Evolutionary conservation across 441 rosid species (phyloP).

Genomic region (Arabidopsis hybrid): DNA sequence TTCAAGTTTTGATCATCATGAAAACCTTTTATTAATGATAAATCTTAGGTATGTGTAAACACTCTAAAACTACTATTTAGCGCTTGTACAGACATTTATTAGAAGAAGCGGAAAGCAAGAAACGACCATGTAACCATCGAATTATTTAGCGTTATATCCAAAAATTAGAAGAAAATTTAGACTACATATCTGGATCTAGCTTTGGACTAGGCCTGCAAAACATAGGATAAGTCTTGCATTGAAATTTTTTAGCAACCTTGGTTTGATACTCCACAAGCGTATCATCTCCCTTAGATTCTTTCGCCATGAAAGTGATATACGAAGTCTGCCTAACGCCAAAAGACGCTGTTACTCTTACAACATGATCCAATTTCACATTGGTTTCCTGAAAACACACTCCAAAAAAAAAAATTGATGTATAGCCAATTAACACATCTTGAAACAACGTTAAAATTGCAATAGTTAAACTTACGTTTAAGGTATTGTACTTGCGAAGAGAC

Average conservation of each 20-base stretch:
- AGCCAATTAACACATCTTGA: background rate
- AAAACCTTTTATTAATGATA: too few relatives aligned
- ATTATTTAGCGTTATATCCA: too few relatives aligned
- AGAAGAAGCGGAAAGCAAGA: too few relatives aligned
- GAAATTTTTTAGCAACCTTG: background rate
- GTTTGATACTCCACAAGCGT: constrained; percentile 1
- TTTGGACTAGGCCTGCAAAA: background rate
- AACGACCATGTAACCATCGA: too few relatives aligned
- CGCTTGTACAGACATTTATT: too few relatives aligned
- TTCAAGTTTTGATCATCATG: too few relatives aligned
- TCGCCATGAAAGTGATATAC: background rate
- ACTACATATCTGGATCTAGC: background rate
- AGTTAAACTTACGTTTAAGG: background rate
- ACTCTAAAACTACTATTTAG: too few relatives aligned
- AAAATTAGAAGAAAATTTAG: background rate
- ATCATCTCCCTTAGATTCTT: background rate
- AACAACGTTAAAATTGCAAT: background rate
- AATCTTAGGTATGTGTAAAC: too few relatives aligned
- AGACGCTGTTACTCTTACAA: background rate
- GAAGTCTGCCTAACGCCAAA: background rate
- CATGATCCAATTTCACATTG: background rate
- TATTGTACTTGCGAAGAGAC: background rate
- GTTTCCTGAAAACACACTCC: background rate
- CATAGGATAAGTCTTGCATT: background rate
- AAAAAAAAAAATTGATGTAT: background rate